These are phyloP conservation scores for Adansonia grandidieri DNA, from an alignment of 441 rosid genomes.

Conservation along the genomic window DNA sequence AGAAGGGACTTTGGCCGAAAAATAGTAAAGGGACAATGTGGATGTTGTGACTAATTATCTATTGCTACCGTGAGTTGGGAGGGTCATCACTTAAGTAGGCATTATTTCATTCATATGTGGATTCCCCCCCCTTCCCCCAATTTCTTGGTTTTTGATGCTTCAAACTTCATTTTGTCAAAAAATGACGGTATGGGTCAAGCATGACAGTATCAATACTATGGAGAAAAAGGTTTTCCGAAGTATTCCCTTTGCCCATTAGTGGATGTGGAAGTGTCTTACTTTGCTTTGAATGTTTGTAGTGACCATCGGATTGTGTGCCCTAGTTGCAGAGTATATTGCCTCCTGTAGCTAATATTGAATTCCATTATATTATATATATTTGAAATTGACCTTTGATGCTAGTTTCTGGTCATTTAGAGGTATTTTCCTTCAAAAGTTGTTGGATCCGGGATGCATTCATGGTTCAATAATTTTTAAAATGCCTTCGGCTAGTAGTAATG, in stretches of 20 bases:
- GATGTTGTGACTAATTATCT: neutral
- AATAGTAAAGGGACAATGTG: neutral
- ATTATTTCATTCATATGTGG: neutral
- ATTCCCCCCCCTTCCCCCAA: neutral
- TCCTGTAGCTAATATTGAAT: neutral
- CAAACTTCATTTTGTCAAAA: neutral
- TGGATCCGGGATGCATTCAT: neutral
- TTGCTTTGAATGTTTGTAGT: neutral
- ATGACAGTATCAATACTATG: neutral
- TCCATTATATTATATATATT: neutral
- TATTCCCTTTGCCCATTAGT: neutral
- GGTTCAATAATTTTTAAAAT: neutral
- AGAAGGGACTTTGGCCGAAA: no score
- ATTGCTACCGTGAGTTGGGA: neutral
- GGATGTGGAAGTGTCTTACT: neutral
- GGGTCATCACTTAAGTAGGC: neutral
- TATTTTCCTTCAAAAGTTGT: slow-evolving; percentile 4
- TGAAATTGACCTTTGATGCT: neutral
- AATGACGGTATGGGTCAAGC: neutral
- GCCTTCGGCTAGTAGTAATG: neutral
- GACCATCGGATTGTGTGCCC: neutral
- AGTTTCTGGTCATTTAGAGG: neutral
- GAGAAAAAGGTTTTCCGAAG: neutral
- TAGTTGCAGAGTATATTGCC: neutral
- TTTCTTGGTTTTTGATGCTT: neutral